A percentile compares a stretch with the other conserved stretches of the same genome.
Evolutionary conservation across 148 eudicot species (phyloP).

Genomic region (Cornus controversa): DNA sequence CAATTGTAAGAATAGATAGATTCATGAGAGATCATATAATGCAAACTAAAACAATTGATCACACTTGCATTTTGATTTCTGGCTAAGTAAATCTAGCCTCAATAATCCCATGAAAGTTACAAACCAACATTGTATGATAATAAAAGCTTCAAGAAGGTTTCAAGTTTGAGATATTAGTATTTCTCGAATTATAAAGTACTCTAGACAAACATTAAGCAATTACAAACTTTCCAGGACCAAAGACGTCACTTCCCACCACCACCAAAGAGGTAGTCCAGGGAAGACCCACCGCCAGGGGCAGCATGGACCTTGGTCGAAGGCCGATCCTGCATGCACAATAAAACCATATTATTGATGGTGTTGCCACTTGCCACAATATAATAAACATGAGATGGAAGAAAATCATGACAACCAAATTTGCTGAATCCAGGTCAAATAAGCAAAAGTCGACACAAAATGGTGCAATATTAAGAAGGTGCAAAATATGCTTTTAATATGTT

Average conservation of each 20-base stretch:
- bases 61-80: neutral
- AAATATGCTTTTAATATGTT: no score
- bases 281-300: slow-evolving; percentile 22
- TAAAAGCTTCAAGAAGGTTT: neutral
- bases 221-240: neutral
- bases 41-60: neutral
- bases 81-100: neutral
- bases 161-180: neutral
- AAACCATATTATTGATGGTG: neutral
- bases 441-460: neutral
- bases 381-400: neutral
- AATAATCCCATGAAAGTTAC: neutral
- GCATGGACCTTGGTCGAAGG: slow-evolving; percentile 24
- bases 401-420: neutral
- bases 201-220: no score
- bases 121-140: neutral
- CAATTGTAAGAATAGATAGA: neutral
- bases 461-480: neutral
- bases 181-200: no score
- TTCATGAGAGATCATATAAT: neutral
- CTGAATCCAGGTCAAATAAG: neutral
- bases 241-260: slow-evolving; percentile 9
- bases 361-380: neutral
- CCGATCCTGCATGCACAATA: slow-evolving; percentile 8
- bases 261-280: slow-evolving; percentile 17